phyloP scores from a whole-genome alignment of 306 rosid species.

The Quercus variabilis region DNA sequence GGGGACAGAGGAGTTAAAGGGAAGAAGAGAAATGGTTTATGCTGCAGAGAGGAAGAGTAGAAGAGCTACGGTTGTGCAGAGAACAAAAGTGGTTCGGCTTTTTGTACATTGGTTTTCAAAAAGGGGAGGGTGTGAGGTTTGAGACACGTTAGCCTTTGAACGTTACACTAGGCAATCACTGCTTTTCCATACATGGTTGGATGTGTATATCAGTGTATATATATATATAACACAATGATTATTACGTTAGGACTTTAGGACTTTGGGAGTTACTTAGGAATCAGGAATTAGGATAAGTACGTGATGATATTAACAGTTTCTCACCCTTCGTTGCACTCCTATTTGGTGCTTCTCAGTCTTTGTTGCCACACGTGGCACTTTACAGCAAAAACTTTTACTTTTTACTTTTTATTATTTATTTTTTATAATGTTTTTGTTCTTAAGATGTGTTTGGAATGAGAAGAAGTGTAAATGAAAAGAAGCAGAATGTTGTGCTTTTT shows the following conservation, averaged over 20 bases:
- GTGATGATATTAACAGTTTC: background rate
- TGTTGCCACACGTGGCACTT: background rate
- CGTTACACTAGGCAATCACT: slow-evolving; percentile 17
- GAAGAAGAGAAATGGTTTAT: background rate
- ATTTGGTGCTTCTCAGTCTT: background rate
- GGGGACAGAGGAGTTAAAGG: slow-evolving; percentile 10
- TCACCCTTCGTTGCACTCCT: background rate
- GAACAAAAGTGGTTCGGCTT: slow-evolving; percentile 27
- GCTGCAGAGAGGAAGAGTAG: background rate
- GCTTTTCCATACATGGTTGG: background rate
- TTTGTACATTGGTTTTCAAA: background rate
- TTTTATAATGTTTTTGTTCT: no score
- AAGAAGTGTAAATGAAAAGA: no score
- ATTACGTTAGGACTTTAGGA: no score
- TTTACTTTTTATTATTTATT: no score
- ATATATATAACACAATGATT: background rate
- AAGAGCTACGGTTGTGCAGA: slow-evolving; percentile 17
- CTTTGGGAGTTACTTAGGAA: no score
- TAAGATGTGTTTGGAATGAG: no score
- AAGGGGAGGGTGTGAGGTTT: background rate
- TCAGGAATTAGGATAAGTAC: background rate
- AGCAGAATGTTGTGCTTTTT: no score
- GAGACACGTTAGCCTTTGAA: slow-evolving; percentile 13
- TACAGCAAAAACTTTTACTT: no score
- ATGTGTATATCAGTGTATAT: background rate